Percentiles rank a stretch among this genome's conserved stretches.
These are phyloP conservation scores for Trichoderma asperelloides DNA, from an alignment of 495 filamentous ascomycete species.

Conservation along the genomic window DNA sequence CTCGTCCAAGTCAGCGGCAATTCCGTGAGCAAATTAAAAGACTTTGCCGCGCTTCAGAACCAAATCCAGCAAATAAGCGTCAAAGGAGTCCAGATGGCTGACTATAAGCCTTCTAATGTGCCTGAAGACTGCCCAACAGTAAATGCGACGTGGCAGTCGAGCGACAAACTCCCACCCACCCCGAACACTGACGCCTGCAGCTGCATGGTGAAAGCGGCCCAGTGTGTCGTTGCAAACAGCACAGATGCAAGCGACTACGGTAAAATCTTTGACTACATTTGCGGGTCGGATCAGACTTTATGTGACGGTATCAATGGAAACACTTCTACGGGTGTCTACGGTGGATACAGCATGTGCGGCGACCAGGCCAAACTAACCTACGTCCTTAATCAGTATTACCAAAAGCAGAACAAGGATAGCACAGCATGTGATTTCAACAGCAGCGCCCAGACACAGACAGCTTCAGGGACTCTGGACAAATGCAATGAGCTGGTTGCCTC, in stretches of 20 bases:
- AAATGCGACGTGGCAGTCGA: constrained; percentile 57
- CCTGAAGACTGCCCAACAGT: constrained; percentile 62
- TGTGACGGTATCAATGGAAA: constrained; percentile 69
- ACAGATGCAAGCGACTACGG: constrained; percentile 45
- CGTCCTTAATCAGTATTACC: constrained; percentile 74
- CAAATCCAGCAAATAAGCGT: constrained; percentile 57
- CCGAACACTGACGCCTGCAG: constrained; percentile 65
- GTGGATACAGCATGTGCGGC: constrained; percentile 84
- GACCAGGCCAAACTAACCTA: constrained; percentile 68
- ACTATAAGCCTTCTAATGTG: constrained; percentile 73
- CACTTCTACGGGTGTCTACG: constrained; percentile 64
- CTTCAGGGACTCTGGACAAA: constrained; percentile 7
- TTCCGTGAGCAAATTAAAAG: constrained; percentile 51
- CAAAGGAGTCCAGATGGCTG: constrained; percentile 48
- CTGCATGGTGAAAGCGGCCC: constrained; percentile 71
- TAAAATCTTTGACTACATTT: constrained; percentile 65
- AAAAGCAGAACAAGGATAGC: constrained; percentile 44
- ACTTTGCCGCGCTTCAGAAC: constrained; percentile 66
- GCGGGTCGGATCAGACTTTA: constrained; percentile 39
- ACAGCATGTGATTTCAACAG: constrained; percentile 66
- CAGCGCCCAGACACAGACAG: constrained; percentile 19
- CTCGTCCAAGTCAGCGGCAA: constrained; percentile 58
- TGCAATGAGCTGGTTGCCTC: constrained; percentile 30
- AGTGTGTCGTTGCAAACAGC: constrained; percentile 51
- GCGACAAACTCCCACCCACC: constrained; percentile 64